Base-by-base conservation (phyloP, 345 rosid species). In the Diplotaxis tenuifolia region DNA sequence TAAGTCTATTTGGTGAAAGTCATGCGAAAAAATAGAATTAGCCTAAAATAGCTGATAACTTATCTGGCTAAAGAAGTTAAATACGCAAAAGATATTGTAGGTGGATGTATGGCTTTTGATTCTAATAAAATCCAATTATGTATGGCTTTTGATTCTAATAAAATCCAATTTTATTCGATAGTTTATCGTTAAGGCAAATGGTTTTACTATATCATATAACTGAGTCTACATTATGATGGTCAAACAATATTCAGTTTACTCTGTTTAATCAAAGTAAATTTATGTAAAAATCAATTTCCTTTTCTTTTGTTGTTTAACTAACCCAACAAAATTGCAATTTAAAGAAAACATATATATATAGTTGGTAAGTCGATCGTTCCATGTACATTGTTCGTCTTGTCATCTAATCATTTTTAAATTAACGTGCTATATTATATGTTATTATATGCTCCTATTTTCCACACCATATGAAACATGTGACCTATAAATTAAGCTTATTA, bases 391-490 rank as follows among this genome's bases (percentile, higher is more conserved):
- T 53, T 53, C 28, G 28, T 21, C 28, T 53, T 53, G 25, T 25
- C 61, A 56, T 66, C 20, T 50, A 50, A 21, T 16, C 15, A 9
- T 32, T 23, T 20, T n/a, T 1, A 67, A n/a, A 67, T 54, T 34
- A 15, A 56, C 12, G 38, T 23, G 67, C 34, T 21, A 36, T 62
- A 4, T 31, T 12, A 23, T 19, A 67, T 0, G 3, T 2, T 50
- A 34, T 53, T 21, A 27, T 22, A 40, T 36, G 63, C 10, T 34
- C 15, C 11, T 29, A 36, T 49, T n/a, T 71, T 8, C 55, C 16
- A 27, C 7, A 29, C 76, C 57, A 20, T 73, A 54, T 52, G 3
- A 74, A 65, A 40, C 72, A 74, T 66, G 78, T 74, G 70, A 49
- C 49, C 12, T 29, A 19, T 47, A 57, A 6, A 66, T 31, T n/a